phyloP scores from a whole-genome alignment of 768 basidiomycete genomes.

The Arthromyces matolae region DNA sequence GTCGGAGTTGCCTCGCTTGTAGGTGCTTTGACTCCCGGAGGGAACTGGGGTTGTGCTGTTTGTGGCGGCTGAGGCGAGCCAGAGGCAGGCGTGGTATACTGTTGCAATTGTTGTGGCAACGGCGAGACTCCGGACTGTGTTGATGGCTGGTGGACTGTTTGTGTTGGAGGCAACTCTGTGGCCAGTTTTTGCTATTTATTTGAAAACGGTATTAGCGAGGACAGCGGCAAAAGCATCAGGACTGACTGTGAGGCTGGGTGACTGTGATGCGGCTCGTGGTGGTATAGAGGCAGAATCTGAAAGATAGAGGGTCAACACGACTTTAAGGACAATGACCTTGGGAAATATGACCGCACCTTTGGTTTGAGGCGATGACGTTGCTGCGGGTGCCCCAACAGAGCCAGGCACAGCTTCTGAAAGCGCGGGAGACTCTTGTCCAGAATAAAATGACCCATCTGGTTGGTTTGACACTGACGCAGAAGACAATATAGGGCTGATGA shows the following conservation, averaged over 20 bases:
- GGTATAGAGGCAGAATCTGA: constrained; percentile 46
- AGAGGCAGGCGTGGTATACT: constrained; percentile 20
- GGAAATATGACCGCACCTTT: constrained; percentile 40
- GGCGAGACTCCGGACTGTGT: constrained; percentile 36
- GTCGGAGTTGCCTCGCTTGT: constrained; percentile 37
- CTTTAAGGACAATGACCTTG: not conserved
- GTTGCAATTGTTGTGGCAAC: constrained; percentile 41
- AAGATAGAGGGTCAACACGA: constrained; percentile 11
- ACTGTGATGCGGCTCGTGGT: constrained; percentile 37
- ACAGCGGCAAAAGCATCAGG: not conserved
- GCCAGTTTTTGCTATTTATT: constrained; percentile 32
- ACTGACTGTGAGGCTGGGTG: constrained; percentile 42
- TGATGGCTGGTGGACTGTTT: constrained; percentile 24
- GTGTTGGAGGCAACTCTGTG: constrained; percentile 36
- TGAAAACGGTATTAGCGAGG: not conserved
- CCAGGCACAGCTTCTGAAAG: constrained; percentile 60
- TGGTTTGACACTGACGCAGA: constrained; percentile 67
- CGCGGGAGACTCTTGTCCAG: constrained; percentile 68
- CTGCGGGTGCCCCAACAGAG: constrained; percentile 41
- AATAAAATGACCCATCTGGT: constrained; percentile 66
- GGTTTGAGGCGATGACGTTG: constrained; percentile 61
- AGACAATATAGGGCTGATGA: constrained; percentile 79
- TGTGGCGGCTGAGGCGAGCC: constrained; percentile 37
- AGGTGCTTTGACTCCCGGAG: constrained; percentile 64
- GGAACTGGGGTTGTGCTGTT: constrained; percentile 59